phyloP scores from a whole-genome alignment of 192 early-diverging fungal species.

The Coemansia sp. region DNA sequence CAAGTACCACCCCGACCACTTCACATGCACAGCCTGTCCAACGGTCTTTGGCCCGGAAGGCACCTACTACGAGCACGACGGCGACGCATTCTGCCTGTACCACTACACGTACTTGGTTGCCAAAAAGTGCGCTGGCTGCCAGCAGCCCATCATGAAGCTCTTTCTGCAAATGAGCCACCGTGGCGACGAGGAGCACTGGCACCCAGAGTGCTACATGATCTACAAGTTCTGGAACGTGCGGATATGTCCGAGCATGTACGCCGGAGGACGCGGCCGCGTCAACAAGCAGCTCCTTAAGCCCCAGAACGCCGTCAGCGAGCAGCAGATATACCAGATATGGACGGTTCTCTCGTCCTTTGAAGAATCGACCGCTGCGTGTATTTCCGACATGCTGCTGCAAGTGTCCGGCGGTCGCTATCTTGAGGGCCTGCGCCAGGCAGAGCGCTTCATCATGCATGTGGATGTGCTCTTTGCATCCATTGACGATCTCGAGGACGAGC shows the following conservation, averaged over 20 bases:
- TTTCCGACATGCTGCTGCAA: constrained; percentile 92
- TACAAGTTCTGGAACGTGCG: constrained; percentile 76
- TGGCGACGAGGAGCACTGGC: constrained; percentile 86
- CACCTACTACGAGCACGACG: constrained; percentile 95
- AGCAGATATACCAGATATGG: constrained; percentile 90
- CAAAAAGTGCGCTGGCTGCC: constrained; percentile 93
- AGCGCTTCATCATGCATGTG: constrained; percentile 88
- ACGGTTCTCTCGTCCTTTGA: constrained; percentile 93
- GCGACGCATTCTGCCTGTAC: constrained; percentile 89
- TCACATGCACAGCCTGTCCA: constrained; percentile 90
- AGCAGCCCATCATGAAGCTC: constrained; percentile 92
- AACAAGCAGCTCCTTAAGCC: constrained; percentile 52
- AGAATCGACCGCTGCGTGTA: constrained; percentile 93
- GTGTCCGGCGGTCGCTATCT: constrained; percentile 84
- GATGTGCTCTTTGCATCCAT: constrained; percentile 89
- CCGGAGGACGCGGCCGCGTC: constrained; percentile 46
- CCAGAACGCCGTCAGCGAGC: constrained; percentile 62
- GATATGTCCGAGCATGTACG: constrained; percentile 52
- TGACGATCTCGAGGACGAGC: constrained; percentile 80
- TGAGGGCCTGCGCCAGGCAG: constrained; percentile 81
- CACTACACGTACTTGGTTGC: constrained; percentile 93
- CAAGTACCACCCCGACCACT: constrained; percentile 98
- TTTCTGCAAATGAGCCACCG: constrained; percentile 93
- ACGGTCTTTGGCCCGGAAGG: constrained; percentile 94
- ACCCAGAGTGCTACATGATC: constrained; percentile 99